Evolutionary conservation across 306 rosid genomes (phyloP), one percentile per base, ranked within the genome.

Genomic region (Luffa acutangula): DNA sequence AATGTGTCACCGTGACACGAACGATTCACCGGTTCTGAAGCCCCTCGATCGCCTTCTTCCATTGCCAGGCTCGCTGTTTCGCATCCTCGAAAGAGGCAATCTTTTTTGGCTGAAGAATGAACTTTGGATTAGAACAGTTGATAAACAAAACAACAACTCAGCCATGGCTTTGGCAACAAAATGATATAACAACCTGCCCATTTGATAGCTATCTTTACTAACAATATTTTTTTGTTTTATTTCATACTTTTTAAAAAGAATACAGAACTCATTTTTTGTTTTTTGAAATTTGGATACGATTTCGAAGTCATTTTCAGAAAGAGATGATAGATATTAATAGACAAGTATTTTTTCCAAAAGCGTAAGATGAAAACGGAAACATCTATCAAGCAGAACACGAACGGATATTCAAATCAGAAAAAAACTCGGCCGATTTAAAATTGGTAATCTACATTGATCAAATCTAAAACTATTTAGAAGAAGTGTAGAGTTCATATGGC

Each of bases 11-110:
- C 84, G 74, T 81, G 81, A 87, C 77, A 81, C 66, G 9, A 45
- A 75, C 51, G 78, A 83, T 77, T 93, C 96, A 96, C 90, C 91
- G 87, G 83, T 91, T 96, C 83, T 96, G 98, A 89, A 96, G 98
- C 78, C 87, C 99, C 86, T 96, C 99, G 6, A 96, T 96, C 12
- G 98, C 96, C 88, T 93, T 96, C 89, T 96, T 96, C 99, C 98
- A 96, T 69, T 90, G 96, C 86, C 86, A 86, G 5, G 98, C 97
- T 85, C 97, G 89, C 85, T 93, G 99, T 82, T 96, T 96, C 21
- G 96, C 85, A 74, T 96, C 99, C 88, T 96, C 98, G 34, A 93
- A 96, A 7, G 93, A 86, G 80, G 90, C 66, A 59, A 96, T 90
- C 91, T 96, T 96, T 79, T 96, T 96, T 6, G 99, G 96, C 98